A percentile compares a stretch with the other conserved stretches of the same genome.
Evolutionary conservation across 2,329 filamentous ascomycete genomes (phyloP).

Genomic region (Hypoxylon sp.): DNA sequence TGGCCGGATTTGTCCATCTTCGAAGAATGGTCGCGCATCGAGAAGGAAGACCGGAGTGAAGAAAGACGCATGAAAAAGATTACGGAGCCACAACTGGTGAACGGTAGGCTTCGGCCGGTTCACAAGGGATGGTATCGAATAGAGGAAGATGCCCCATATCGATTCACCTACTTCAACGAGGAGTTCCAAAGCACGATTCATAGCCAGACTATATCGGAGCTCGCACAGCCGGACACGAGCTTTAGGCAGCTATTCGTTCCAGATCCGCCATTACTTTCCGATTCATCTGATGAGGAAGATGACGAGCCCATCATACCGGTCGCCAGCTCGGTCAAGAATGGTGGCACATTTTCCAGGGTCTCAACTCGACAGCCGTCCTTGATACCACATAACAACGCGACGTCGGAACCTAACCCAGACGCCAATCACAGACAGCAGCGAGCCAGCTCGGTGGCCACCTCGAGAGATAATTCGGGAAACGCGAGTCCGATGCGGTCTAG

Average conservation of each 20-base stretch:
- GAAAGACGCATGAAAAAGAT: conserved; percentile 88
- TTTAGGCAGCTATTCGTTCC: conserved; percentile 92
- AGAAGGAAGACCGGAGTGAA: conserved; percentile 87
- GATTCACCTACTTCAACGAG: conserved; percentile 99
- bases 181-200: conserved; percentile 96
- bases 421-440: conserved; percentile 25
- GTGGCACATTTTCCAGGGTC: conserved; percentile 50
- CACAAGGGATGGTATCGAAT: conserved; percentile 83
- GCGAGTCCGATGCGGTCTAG: conserved; percentile 35
- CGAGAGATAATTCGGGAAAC: conserved; percentile 35
- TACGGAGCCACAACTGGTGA: conserved; percentile 90
- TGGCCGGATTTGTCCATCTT: conserved; percentile 89
- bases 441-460: conserved; percentile 25
- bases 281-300: conserved; percentile 74
- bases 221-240: conserved; percentile 82
- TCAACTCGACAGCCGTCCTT: conserved; percentile 58
- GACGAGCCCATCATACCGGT: conserved; percentile 51
- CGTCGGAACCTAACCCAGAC: conserved; percentile 27
- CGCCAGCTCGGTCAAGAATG: conserved; percentile 45
- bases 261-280: conserved; percentile 77
- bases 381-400: conserved; percentile 40
- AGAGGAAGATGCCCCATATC: conserved; percentile 88
- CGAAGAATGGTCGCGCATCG: conserved; percentile 88
- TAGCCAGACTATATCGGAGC: conserved; percentile 91
- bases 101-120: conserved; percentile 83